phyloP scores from a whole-genome alignment of 306 rosid genomes.

The Cucurbita argyrosperma region DNA sequence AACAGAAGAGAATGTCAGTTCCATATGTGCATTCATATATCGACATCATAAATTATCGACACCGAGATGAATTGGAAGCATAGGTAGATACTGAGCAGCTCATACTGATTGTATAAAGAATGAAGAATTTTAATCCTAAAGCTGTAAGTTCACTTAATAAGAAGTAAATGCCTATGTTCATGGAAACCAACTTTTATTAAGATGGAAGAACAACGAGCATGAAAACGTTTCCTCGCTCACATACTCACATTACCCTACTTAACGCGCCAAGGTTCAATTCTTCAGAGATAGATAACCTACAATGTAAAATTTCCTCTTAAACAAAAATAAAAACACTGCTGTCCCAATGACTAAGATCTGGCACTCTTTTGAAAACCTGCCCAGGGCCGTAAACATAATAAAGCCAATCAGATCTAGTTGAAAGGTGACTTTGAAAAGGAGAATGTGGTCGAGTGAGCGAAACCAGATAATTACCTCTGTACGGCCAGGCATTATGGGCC shows the following conservation, averaged over 20 bases:
- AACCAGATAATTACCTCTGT: constrained; percentile 50
- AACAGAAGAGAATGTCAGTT: constrained; percentile 4
- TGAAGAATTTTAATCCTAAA: background rate
- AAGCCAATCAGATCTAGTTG: background rate
- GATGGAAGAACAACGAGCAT: background rate
- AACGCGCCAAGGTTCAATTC: background rate
- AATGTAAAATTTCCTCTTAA: background rate
- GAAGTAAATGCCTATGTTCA: background rate
- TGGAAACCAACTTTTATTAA: background rate
- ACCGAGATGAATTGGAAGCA: background rate
- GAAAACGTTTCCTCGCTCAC: background rate
- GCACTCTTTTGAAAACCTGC: constrained; percentile 1
- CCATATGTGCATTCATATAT: background rate
- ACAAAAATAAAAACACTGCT: background rate
- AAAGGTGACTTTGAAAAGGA: background rate
- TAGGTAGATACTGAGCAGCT: background rate
- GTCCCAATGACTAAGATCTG: background rate
- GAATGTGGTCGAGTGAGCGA: background rate
- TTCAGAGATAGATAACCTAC: background rate
- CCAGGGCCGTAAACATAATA: background rate
- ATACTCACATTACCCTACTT: background rate
- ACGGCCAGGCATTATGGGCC: constrained; percentile 98
- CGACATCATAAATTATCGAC: background rate
- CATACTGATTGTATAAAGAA: background rate
- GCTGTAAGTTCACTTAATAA: background rate